A percentile compares a stretch with the other conserved stretches of the same genome.
Conservation (phyloP, 257 asterid genomes). For the Plantago elongata region DNA sequence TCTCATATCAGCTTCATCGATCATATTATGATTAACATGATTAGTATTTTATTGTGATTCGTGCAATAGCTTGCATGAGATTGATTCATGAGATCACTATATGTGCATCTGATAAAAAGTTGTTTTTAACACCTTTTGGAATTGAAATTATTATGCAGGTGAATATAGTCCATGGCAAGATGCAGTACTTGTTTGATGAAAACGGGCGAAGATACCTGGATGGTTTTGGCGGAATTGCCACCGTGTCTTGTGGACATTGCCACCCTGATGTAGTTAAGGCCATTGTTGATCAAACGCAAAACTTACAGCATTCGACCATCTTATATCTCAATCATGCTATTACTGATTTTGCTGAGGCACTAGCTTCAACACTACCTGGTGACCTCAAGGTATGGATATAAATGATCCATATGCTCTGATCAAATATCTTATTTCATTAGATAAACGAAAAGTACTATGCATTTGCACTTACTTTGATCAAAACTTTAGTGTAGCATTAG, state of each 20-base stretch:
- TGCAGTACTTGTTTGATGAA: constrained; percentile 71
- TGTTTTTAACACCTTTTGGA: neutral
- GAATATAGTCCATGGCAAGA: constrained; percentile 68
- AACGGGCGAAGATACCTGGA: constrained; percentile 60
- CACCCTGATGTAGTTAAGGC: constrained; percentile 75
- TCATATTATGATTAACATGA: neutral
- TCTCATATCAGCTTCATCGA: too few relatives aligned
- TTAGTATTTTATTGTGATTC: neutral
- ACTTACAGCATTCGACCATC: constrained; percentile 60
- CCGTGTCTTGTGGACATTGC: constrained; percentile 76
- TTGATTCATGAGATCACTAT: neutral
- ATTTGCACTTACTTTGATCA: too few relatives aligned
- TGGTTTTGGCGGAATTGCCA: constrained; percentile 71
- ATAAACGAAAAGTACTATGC: too few relatives aligned
- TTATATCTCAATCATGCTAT: constrained; percentile 60
- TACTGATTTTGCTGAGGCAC: constrained; percentile 71
- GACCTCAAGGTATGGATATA: constrained; percentile 50
- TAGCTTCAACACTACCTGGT: constrained; percentile 63
- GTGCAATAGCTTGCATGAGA: neutral
- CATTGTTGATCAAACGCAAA: constrained; percentile 46
- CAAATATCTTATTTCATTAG: too few relatives aligned
- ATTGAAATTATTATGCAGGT: constrained; percentile 31
- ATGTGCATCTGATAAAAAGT: neutral
- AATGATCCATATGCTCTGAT: too few relatives aligned
- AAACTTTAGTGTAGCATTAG: too few relatives aligned